phyloP scores from a whole-genome alignment of 495 filamentous ascomycete genomes.

The Neurospora sp. region DNA sequence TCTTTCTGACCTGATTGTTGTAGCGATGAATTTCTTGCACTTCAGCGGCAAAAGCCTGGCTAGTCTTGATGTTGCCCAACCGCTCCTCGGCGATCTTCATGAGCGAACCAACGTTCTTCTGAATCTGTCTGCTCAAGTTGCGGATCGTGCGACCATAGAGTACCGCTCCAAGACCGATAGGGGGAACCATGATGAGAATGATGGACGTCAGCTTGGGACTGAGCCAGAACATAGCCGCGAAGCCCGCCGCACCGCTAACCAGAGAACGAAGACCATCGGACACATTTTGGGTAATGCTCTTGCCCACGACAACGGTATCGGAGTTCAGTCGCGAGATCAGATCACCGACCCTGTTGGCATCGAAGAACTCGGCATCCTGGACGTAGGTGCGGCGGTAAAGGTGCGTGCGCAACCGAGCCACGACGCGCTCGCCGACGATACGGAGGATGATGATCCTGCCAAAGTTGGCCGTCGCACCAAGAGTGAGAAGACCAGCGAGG shows the following conservation, averaged over 20 bases:
- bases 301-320: slow-evolving; percentile 94
- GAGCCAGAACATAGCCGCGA: slow-evolving; percentile 85
- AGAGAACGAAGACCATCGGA: slow-evolving; percentile 84
- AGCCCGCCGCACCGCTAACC: slow-evolving; percentile 80
- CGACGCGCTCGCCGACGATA: slow-evolving; percentile 93
- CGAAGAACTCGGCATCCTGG: slow-evolving; percentile 97
- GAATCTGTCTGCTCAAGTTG: slow-evolving; percentile 80
- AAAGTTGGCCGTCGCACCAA: slow-evolving; percentile 64
- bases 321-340: slow-evolving; percentile 90
- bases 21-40: slow-evolving; percentile 81
- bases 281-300: slow-evolving; percentile 95
- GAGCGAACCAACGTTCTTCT: slow-evolving; percentile 81
- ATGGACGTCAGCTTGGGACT: slow-evolving; percentile 85
- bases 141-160: slow-evolving; percentile 82
- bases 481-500: slow-evolving; percentile 26
- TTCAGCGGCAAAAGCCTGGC: slow-evolving; percentile 91
- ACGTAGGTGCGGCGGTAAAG: slow-evolving; percentile 84
- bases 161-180: slow-evolving; percentile 82
- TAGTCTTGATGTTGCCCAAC: slow-evolving; percentile 88
- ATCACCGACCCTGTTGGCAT: slow-evolving; percentile 93
- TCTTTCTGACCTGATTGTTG: slow-evolving; percentile 81
- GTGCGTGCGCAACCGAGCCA: slow-evolving; percentile 76
- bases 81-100: slow-evolving; percentile 97
- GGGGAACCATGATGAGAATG: slow-evolving; percentile 77
- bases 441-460: slow-evolving; percentile 85